Conservation (phyloP, 2,329 filamentous ascomycete genomes). For the Aspergillus persii region DNA sequence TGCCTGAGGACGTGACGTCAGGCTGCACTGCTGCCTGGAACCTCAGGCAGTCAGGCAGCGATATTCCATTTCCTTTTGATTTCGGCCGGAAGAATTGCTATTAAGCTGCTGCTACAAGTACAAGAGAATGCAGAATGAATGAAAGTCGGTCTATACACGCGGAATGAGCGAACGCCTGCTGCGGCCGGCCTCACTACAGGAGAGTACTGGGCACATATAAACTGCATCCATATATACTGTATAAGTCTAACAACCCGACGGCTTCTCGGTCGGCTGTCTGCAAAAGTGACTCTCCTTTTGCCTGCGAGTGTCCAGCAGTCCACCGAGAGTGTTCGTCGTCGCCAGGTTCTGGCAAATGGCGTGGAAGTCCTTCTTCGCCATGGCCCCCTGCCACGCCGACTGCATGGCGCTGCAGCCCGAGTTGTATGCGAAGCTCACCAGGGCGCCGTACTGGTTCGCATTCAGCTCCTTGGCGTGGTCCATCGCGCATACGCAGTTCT, state of each 20-base stretch:
- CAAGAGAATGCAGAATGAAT: too few relatives aligned
- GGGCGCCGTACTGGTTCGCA: slow-evolving; percentile 6
- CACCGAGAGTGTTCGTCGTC: slow-evolving; percentile 1
- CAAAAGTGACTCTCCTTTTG: slow-evolving; percentile 3
- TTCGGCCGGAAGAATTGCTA: too few relatives aligned
- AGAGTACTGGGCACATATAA: too few relatives aligned
- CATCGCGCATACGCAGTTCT: not conserved
- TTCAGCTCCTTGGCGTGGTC: slow-evolving; percentile 5
- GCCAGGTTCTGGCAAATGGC: slow-evolving; percentile 1
- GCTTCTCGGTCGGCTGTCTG: not conserved
- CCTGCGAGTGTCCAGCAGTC: not conserved
- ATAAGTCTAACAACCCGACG: not conserved
- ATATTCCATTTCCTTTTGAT: too few relatives aligned
- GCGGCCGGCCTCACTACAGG: too few relatives aligned
- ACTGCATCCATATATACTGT: not conserved
- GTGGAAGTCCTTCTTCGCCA: slow-evolving; percentile 4
- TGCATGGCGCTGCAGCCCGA: slow-evolving; percentile 2
- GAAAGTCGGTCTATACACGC: too few relatives aligned
- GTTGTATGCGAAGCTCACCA: slow-evolving; percentile 7
- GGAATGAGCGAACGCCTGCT: too few relatives aligned
- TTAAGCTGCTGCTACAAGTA: too few relatives aligned
- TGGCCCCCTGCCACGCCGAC: slow-evolving; percentile 1
- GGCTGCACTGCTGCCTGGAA: not conserved
- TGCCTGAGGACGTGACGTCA: not conserved
- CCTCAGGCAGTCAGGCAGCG: not conserved